Evolutionary conservation across 129 eudicot species (phyloP).

Genomic region (Centaurea solstitialis): DNA sequence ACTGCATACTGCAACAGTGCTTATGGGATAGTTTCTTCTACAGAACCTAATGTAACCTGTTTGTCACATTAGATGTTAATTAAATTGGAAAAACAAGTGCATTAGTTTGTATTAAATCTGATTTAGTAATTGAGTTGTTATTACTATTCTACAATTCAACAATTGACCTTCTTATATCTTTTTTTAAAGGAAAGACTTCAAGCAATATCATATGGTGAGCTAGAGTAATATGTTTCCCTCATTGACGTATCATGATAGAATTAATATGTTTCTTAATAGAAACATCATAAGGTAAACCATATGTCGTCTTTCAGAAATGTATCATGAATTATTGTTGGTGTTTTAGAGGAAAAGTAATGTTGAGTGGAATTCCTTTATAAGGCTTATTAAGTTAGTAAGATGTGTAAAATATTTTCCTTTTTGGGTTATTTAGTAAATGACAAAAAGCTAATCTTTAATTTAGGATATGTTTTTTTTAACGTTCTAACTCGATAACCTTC

Average conservation of each 20-base stretch:
- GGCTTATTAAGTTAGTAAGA: not conserved
- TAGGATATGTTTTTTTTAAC: no score
- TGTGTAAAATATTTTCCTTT: not conserved
- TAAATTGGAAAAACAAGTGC: not conserved
- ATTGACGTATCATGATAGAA: not conserved
- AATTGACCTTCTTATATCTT: no score
- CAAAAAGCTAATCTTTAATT: no score
- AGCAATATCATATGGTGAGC: no score
- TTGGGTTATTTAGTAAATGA: not conserved
- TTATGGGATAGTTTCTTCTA: slow-evolving; percentile 23
- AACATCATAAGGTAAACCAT: not conserved
- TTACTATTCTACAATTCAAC: no score
- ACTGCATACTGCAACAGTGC: slow-evolving; percentile 37
- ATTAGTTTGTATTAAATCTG: no score
- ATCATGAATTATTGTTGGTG: not conserved
- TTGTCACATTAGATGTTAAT: slow-evolving; percentile 11
- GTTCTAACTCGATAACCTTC: no score
- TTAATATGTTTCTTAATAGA: not conserved
- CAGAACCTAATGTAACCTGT: slow-evolving; percentile 29
- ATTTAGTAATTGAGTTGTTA: no score
- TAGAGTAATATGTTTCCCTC: no score
- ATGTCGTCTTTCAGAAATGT: not conserved
- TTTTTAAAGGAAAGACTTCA: no score
- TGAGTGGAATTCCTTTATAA: not conserved
- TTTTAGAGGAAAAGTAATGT: not conserved